Conservation (phyloP, 2,329 filamentous ascomycete genomes). For the Fusarium sp. region DNA sequence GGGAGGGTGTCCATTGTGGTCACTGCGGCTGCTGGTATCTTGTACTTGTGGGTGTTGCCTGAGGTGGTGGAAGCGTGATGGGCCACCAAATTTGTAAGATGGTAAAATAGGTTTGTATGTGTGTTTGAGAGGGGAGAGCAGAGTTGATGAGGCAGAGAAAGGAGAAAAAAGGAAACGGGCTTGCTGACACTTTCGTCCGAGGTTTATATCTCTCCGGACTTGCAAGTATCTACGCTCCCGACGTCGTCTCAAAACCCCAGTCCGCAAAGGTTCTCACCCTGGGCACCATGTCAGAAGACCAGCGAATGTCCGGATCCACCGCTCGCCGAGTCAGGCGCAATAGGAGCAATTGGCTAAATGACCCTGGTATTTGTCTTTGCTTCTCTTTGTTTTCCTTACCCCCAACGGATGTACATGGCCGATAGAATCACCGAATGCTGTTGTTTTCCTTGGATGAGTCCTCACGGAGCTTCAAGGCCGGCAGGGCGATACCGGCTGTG, state of each 20-base stretch:
- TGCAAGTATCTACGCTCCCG: constrained; percentile 16
- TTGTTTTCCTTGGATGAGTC: constrained; percentile 23
- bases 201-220: constrained; percentile 7
- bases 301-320: constrained; percentile 1
- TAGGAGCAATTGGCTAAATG: constrained; percentile 19
- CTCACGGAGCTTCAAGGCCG: constrained; percentile 1
- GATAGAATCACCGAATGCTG: not conserved
- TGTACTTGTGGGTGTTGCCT: not conserved
- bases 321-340: constrained; percentile 1
- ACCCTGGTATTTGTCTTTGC: not conserved
- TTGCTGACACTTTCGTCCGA: not conserved
- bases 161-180: not conserved
- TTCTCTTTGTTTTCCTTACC: not conserved
- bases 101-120: not conserved
- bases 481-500: not conserved
- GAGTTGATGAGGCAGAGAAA: not conserved
- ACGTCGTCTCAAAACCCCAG: constrained; percentile 27
- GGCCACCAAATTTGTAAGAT: not conserved
- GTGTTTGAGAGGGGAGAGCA: not conserved
- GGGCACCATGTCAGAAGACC: constrained; percentile 18
- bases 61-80: not conserved
- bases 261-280: constrained; percentile 35
- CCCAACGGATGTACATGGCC: constrained; percentile 7
- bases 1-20: constrained; percentile 49
- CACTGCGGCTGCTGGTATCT: not conserved